A percentile compares a stretch with the other conserved stretches of the same genome.
phyloP scores from a whole-genome alignment of 1,284 basidiomycete species.

The Puccinia horiana region DNA sequence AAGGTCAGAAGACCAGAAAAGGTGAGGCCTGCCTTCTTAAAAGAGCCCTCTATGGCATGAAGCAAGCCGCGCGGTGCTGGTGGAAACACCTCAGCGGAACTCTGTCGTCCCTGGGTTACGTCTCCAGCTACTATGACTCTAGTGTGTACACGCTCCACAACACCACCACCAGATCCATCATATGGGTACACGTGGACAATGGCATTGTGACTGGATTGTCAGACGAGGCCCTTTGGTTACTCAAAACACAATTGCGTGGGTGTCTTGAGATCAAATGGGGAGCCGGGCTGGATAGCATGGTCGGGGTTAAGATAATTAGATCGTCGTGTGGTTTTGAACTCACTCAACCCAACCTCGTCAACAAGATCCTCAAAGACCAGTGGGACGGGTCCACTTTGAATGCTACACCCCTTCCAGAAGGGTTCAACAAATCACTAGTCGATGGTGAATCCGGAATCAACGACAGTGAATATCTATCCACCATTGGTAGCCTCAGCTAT shows the following conservation, averaged over 20 bases:
- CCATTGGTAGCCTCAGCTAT: neutral
- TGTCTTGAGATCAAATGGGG: neutral
- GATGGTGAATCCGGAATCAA: neutral
- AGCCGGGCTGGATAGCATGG: neutral
- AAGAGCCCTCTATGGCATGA: neutral
- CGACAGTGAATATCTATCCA: neutral
- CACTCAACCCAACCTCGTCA: no score
- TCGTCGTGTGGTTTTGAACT: no score
- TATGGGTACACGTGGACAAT: neutral
- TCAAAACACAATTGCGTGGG: neutral
- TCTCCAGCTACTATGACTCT: neutral
- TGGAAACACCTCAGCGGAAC: neutral
- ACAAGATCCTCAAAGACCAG: no score
- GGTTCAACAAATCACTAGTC: neutral
- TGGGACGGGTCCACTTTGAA: neutral
- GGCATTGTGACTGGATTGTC: neutral
- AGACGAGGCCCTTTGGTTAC: neutral
- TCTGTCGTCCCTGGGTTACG: neutral
- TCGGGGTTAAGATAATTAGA: neutral
- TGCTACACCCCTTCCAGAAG: neutral
- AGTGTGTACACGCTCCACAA: neutral
- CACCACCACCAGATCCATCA: no score
- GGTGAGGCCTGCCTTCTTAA: neutral
- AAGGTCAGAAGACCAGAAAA: neutral
- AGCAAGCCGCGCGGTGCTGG: constrained; percentile 5